Conservation (phyloP, 192 early-diverging fungal species). For the Entophlyctis luteolus region DNA sequence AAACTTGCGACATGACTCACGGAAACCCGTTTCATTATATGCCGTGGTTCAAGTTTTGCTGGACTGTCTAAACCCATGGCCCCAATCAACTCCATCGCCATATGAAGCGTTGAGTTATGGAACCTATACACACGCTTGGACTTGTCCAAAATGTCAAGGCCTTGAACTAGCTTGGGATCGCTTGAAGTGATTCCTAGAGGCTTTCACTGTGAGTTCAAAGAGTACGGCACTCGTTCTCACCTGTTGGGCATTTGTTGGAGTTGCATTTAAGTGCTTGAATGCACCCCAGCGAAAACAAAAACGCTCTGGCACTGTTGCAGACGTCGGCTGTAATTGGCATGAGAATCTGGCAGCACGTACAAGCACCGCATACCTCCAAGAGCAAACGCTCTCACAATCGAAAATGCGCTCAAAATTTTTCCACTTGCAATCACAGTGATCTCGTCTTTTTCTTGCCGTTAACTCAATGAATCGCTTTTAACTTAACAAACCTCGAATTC, state of each 20-base stretch:
- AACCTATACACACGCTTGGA: not conserved
- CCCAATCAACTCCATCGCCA: not conserved
- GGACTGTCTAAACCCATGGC: not conserved
- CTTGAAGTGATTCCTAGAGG: not conserved
- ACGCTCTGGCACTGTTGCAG: not conserved
- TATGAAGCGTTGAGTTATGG: not conserved
- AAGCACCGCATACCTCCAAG: not conserved
- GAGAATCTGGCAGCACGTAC: too few species aligned
- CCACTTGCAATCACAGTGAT: not conserved
- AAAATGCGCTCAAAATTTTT: not conserved
- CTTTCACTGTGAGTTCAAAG: too few species aligned
- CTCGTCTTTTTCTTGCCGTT: too few species aligned
- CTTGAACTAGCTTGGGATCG: not conserved
- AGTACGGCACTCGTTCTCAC: too few species aligned
- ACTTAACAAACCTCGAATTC: too few species aligned
- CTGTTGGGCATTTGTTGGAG: not conserved
- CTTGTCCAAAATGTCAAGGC: not conserved
- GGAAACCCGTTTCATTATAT: not conserved
- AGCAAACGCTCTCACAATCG: not conserved
- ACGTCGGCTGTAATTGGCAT: not conserved
- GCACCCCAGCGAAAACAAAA: not conserved
- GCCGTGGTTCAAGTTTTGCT: not conserved
- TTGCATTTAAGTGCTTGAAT: slow-evolving; percentile 5
- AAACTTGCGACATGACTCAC: not conserved
- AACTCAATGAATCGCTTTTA: too few species aligned